Evolutionary conservation across 2,329 filamentous ascomycete species (phyloP).

Genomic region (Fusarium paranaense): DNA sequence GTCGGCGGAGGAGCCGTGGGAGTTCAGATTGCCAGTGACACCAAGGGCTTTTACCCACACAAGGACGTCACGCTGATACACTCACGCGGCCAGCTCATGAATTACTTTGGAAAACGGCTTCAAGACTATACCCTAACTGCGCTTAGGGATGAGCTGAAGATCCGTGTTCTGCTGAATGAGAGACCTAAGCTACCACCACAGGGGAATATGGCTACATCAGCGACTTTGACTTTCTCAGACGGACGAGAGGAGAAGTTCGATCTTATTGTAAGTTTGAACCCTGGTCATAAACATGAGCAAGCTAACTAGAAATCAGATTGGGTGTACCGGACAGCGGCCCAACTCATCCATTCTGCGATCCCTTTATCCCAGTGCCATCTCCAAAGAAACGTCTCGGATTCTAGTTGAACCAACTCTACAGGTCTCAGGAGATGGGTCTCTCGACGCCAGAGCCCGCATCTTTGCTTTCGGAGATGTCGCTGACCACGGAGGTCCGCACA

Average conservation of each 20-base stretch:
- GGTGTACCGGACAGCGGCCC: constrained; percentile 11
- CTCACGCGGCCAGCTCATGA: constrained; percentile 2
- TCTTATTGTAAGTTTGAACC: background rate
- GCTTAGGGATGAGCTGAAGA: background rate
- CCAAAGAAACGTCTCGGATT: background rate
- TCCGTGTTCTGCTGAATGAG: background rate
- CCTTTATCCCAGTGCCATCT: background rate
- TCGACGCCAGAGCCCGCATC: background rate
- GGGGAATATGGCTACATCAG: background rate
- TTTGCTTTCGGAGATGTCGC: constrained; percentile 18
- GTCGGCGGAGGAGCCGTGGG: constrained; percentile 16
- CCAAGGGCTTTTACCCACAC: background rate
- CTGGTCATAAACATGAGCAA: background rate
- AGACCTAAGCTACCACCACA: background rate
- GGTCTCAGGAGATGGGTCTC: background rate
- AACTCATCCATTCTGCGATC: background rate
- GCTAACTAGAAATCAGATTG: background rate
- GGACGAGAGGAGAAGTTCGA: background rate
- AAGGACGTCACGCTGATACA: constrained; percentile 10
- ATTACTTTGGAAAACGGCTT: background rate
- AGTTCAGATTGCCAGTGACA: constrained; percentile 11
- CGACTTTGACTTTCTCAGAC: background rate
- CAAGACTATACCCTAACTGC: background rate
- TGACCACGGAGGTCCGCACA: background rate
- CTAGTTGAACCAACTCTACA: constrained; percentile 3